Base-by-base conservation (phyloP, 495 filamentous ascomycete genomes). In the Aspergillus baeticus region DNA sequence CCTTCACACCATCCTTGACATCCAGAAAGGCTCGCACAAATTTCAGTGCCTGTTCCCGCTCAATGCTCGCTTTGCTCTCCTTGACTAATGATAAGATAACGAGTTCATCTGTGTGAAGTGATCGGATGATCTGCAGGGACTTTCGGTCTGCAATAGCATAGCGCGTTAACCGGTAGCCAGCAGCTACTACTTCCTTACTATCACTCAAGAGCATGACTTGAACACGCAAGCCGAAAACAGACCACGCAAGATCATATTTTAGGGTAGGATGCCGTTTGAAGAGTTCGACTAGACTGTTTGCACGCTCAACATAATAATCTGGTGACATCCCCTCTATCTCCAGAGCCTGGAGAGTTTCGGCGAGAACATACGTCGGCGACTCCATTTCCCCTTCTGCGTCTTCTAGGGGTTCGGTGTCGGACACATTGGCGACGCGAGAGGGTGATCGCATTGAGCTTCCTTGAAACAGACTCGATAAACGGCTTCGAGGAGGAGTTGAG, bases 11-110 rank as follows among this genome's bases (percentile, higher is more conserved):
- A 59, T 90, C 91, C 65, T 97, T 96, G 61, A 98, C 90, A 60
- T 98, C 95, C 21, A 98, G 76, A 68, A 98, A 98, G 6, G 92
- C 90, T 54, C 94, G 83, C 21, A 97, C 89, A 71, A 98, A 97
- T 67, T 98, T 98, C 59, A 98, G 70, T 0, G 94, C 94, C 71
- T 98, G 94, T 68, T 98, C 94, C 43, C 94, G 85, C 73, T 98
- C 94, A 41, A 98, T 90, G 66, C 91, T 94, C 10, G 93, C 88
- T 66, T 96, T 97, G 66, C 90, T 88, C 65, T 97, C 92, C 66
- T 97, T 97, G 58, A 92, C 88, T 22, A 98, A 79, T 7, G 94
- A 96, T 66, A 92, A 71, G 48, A 95, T 91, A 6, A 96, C 92
- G 22, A 98, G 78, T 63, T 92, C 90, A 67, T 98, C 94, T 2